Base-by-base conservation (phyloP, 2,329 filamentous ascomycete genomes). In the Aureobasidium sp. region DNA sequence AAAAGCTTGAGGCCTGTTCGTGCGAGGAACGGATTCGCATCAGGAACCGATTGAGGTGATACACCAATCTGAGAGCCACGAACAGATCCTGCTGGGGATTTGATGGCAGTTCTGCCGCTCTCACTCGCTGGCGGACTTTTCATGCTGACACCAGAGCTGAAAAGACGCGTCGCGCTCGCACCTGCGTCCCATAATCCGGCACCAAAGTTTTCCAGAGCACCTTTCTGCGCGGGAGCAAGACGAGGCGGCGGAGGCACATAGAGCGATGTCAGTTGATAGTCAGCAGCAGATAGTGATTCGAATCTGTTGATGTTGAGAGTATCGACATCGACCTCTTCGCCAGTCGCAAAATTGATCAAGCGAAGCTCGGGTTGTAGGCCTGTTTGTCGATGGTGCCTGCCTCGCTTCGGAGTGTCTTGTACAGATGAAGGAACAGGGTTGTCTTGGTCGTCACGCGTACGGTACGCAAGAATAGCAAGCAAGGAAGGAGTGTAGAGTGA, bases 401-500 rank as follows among this genome's bases (percentile, higher is more conserved):
- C 88, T 34, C 87, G 84, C 15, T 82, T 80, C 8, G 87, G 84
- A 60, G 84, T 84, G 63, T 81, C 84, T 22, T 69, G 64, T 25
- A 80, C 77, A 5, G 75, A 76, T 1, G 83, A 82, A 14, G 78
- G 75, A 70, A 79, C 72, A 37, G 73, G 81, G 11, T 87, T 82
- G 15, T 86, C 83, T n/a, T 88, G 83, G 9, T 87, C 80, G 49
- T 91, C 89, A 41, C 87, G 84, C 64, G 87, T 87, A 70, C 91
- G 87, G 76, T 95, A 97, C 71, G 92, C 92, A 77, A 99, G 87
- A 70, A 97, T 88, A 69, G 96, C 84, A 75, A 99, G 82, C 68
- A 96, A 82, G 72, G 85, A 94, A 72, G 91, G 90, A 72, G 91
- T 96, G 85, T 97, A 97, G 76, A 99, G 82, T 67, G 93, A 95